Percentiles rank a stretch among this genome's conserved stretches.
Evolutionary conservation across 2,329 filamentous ascomycete genomes (phyloP).

Genomic region (Fusarium sp.): DNA sequence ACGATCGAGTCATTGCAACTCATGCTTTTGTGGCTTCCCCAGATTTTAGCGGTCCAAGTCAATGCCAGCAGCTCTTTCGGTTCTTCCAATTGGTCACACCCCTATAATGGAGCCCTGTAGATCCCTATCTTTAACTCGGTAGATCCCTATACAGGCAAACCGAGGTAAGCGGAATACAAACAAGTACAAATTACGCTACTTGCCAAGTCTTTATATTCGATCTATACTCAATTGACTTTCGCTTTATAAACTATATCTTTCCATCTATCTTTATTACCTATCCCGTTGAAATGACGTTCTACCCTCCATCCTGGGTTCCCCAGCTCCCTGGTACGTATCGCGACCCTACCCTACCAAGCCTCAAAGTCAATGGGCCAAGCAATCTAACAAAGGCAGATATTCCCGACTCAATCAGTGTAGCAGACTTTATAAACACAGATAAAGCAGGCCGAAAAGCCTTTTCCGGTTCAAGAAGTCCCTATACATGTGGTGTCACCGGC

Average conservation of each 20-base stretch:
- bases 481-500: slow-evolving; percentile 80
- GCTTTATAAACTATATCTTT: fast-evolving
- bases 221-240: neutral
- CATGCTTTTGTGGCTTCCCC: slow-evolving; percentile 7
- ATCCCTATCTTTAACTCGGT: slow-evolving; percentile 8
- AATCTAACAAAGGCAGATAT: slow-evolving; percentile 11
- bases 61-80: neutral
- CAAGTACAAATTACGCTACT: neutral
- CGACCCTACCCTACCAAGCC: no score
- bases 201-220: neutral
- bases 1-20: no score
- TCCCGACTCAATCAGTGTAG: slow-evolving; percentile 62
- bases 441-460: slow-evolving; percentile 62
- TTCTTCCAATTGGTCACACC: neutral
- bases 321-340: slow-evolving; percentile 17
- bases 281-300: slow-evolving; percentile 15
- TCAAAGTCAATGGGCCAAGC: neutral
- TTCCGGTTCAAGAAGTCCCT: slow-evolving; percentile 74
- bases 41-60: slow-evolving; percentile 6
- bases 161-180: neutral
- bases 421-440: slow-evolving; percentile 78
- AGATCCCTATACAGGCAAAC: slow-evolving; percentile 5
- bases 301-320: slow-evolving; percentile 26
- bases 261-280: neutral
- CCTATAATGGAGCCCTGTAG: neutral